Evolutionary conservation across 2,329 filamentous ascomycete genomes (phyloP).

Genomic region (Talaromyces marneffei): DNA sequence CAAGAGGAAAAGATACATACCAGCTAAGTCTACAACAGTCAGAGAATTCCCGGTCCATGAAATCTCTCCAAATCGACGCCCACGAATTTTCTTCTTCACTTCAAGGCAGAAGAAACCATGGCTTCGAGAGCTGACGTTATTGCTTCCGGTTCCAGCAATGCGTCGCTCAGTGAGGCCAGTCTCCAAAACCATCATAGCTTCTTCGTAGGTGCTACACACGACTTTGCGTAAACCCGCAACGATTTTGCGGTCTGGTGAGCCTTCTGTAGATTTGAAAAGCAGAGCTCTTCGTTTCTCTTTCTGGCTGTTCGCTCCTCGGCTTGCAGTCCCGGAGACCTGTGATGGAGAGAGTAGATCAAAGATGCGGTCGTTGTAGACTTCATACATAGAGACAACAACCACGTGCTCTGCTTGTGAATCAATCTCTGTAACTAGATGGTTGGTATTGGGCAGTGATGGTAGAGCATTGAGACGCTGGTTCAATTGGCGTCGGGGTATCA

Average conservation of each 20-base stretch:
- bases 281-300: slow-evolving; percentile 75
- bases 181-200: slow-evolving; percentile 85
- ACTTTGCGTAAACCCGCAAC: slow-evolving; percentile 89
- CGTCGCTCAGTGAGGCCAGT: slow-evolving; percentile 80
- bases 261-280: slow-evolving; percentile 86
- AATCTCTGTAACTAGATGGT: slow-evolving; percentile 59
- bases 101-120: slow-evolving; percentile 97
- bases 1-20: slow-evolving; percentile 37
- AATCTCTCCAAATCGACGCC: slow-evolving; percentile 47
- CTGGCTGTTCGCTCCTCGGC: slow-evolving; percentile 43
- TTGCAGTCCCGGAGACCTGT: slow-evolving; percentile 37
- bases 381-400: slow-evolving; percentile 93
- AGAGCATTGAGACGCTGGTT: slow-evolving; percentile 65
- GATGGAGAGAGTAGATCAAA: slow-evolving; percentile 75
- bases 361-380: slow-evolving; percentile 97
- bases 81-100: slow-evolving; percentile 68
- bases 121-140: slow-evolving; percentile 84
- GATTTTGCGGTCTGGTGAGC: slow-evolving; percentile 83
- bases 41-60: slow-evolving; percentile 72
- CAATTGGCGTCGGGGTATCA: slow-evolving; percentile 52
- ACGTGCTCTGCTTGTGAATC: slow-evolving; percentile 73
- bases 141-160: slow-evolving; percentile 86
- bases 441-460: slow-evolving; percentile 69
- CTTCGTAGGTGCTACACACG: slow-evolving; percentile 72
- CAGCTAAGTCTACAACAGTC: slow-evolving; percentile 86